Conservation (phyloP, 2,329 filamentous ascomycete genomes). For the Trichoderma brevicompactum region DNA sequence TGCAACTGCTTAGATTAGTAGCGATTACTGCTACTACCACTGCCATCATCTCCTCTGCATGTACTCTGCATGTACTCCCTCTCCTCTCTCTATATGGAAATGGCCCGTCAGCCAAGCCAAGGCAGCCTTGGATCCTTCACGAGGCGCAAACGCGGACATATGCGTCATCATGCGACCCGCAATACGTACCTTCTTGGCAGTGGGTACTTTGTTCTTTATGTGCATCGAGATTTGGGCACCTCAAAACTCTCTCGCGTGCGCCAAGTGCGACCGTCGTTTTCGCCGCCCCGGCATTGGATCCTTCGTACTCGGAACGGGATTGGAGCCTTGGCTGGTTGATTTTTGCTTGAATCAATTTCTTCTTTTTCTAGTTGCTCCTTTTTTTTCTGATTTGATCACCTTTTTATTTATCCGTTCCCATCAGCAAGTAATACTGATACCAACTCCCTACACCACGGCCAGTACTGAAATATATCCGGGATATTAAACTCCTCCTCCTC, state of each 20-base stretch:
- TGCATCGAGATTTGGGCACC: constrained; percentile 19
- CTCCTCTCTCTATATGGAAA: neutral
- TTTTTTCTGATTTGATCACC: too few relatives aligned
- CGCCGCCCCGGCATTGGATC: neutral
- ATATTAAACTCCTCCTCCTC: neutral
- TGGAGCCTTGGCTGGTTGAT: neutral
- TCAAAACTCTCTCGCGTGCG: neutral
- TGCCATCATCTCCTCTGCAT: neutral
- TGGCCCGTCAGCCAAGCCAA: neutral
- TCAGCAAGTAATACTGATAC: neutral
- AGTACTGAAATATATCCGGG: neutral
- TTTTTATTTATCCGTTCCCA: neutral
- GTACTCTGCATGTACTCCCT: neutral
- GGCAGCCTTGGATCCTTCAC: constrained; percentile 11
- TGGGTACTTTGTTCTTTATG: neutral
- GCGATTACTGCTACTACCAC: too few relatives aligned
- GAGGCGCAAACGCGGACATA: constrained; percentile 3
- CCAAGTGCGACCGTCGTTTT: constrained; percentile 4
- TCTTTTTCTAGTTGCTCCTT: neutral
- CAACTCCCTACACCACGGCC: neutral
- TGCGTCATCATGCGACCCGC: constrained; percentile 20
- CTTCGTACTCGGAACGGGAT: constrained; percentile 18
- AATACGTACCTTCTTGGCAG: constrained; percentile 7
- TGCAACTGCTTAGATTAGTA: too few relatives aligned
- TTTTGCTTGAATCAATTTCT: neutral